phyloP scores from a whole-genome alignment of 257 asterid species.

The Nicotiana tabacum region DNA sequence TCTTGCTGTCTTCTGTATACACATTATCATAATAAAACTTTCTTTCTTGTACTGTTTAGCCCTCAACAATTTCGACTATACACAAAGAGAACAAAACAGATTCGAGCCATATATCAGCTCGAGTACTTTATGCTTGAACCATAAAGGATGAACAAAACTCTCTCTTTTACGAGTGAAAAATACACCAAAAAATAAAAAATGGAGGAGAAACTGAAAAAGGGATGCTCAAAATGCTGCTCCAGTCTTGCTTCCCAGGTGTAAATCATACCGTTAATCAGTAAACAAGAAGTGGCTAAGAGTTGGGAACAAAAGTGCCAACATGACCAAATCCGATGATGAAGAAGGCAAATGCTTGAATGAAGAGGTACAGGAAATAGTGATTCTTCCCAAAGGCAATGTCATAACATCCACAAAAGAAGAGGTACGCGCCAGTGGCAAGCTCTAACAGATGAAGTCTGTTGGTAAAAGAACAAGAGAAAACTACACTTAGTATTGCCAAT shows the following conservation, averaged over 20 bases:
- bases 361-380: conserved; percentile 56
- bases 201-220: conserved; percentile 18
- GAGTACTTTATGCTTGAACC: conserved; percentile 42
- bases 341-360: conserved; percentile 60
- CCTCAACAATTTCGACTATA: conserved; percentile 21
- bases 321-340: conserved; percentile 69
- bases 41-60: not conserved
- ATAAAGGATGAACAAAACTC: conserved; percentile 31
- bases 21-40: not conserved
- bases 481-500: too few relatives aligned
- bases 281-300: conserved; percentile 22
- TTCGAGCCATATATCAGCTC: conserved; percentile 34
- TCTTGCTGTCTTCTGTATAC: not conserved
- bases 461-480: not conserved
- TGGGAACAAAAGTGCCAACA: conserved; percentile 66
- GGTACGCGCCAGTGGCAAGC: conserved; percentile 51
- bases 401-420: conserved; percentile 72
- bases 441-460: conserved; percentile 61
- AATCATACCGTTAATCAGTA: not conserved
- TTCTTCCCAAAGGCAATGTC: conserved; percentile 58
- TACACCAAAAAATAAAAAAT: not conserved
- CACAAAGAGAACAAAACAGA: conserved; percentile 26
- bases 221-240: conserved; percentile 6
- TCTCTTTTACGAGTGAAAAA: conserved; percentile 33
- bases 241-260: not conserved